Base-by-base conservation (phyloP, 345 rosid species). In the Populus nigra region DNA sequence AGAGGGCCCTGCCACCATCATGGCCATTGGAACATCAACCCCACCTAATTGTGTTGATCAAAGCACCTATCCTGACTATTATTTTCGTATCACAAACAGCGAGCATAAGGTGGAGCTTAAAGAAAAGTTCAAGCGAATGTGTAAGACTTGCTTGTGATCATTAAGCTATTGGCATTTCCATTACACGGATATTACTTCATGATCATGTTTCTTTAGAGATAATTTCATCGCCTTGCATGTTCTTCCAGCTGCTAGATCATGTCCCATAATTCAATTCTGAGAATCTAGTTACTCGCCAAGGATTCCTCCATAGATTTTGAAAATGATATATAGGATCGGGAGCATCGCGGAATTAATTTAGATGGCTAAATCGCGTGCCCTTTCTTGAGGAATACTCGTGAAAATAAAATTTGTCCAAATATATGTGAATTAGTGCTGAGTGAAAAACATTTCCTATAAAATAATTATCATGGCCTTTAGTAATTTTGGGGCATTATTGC, bases 111-210 rank as follows among this genome's bases (percentile, higher is more conserved):
- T 86, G 0, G 85, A 87, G 23, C 88, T 90, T n/a, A 90, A 90
- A 72, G 78, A 86, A 36, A 90, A 90, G 73, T 90, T 90, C 83
- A 41, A 83, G 76, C 88, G 91, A 82, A 88, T 90, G 84, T 90
- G 93, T 90, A 84, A 68, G 93, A 6, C 55, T 22, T 7, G 4
- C 33, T 49, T n/a, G 17, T 47, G 50, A 3, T 8, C n/a, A 55
- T n/a, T n/a, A 57, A 3, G 27, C 23, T n/a, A 57, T 57, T 10
- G 23, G 29, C 65, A 59, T 59, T 57, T 57, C 62, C 4, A 57
- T 9, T n/a, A 3, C 62, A n/a, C 65, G 4, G 3, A 3, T 55
- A 0, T 57, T 22, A 57, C n/a, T 57, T 57, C 62, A 57, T 57
- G 62, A 22, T 57, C 62, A 22, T 57, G 12, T 57, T 8, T n/a